These are phyloP conservation scores for Lippia alba DNA, from an alignment of 305 asterid species.

Conservation along the genomic window DNA sequence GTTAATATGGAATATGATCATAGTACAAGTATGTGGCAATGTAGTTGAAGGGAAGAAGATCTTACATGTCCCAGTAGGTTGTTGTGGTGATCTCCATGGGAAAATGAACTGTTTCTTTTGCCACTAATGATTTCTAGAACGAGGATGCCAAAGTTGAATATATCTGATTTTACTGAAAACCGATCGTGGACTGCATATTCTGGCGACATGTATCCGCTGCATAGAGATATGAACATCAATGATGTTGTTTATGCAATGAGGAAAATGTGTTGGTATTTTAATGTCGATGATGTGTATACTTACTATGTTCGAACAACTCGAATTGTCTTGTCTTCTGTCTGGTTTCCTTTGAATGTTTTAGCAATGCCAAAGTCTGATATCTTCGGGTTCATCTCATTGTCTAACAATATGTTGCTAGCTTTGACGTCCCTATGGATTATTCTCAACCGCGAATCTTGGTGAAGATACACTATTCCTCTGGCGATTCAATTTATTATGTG, in stretches of 20 bases:
- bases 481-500: slow-evolving; percentile 44
- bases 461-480: slow-evolving; percentile 50
- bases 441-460: slow-evolving; percentile 29
- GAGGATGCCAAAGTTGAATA: slow-evolving; percentile 43
- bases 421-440: background rate
- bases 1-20: background rate
- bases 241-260: background rate
- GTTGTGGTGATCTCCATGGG: slow-evolving; percentile 23
- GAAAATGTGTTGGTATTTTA: background rate
- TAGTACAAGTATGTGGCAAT: background rate
- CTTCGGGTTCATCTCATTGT: background rate
- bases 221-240: background rate
- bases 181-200: slow-evolving; percentile 43
- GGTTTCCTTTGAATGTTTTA: background rate
- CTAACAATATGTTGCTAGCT: background rate
- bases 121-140: slow-evolving; percentile 39
- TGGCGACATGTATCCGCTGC: slow-evolving; percentile 46
- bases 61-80: slow-evolving; percentile 42
- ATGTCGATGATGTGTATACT: background rate
- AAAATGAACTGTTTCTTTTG: slow-evolving; percentile 33
- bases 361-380: background rate
- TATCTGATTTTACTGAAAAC: slow-evolving; percentile 41
- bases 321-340: background rate
- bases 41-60: background rate
- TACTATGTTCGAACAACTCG: background rate